Evolutionary conservation across 345 rosid species (phyloP), one percentile per base, ranked within the genome.

Genomic region (Eutrema heterophyllum): DNA sequence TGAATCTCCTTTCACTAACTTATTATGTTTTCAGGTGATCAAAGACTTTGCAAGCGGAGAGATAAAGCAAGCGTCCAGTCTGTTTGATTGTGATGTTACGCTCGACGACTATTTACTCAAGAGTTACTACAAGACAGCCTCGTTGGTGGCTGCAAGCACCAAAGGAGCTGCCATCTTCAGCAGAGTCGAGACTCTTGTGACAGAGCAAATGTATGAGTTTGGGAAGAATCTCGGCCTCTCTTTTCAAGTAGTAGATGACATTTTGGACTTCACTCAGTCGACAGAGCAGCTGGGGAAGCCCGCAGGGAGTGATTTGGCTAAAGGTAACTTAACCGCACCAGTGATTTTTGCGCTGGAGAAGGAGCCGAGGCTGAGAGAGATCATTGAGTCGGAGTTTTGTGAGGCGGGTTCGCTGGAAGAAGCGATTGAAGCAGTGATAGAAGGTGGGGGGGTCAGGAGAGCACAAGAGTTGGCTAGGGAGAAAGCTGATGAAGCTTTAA

Each of bases 11-110:
- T 43, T 43, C 15, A 43, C 48, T 43, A 43, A 43, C 48, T 43
- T 43, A 5, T 13, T 14, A 43, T 36, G 70, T 51, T 5, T 16
- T 85, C 87, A 93, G 94, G 97, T 95, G 45, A 95, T 95, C 70
- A 92, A 95, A 83, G 99, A 95, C 80, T 95, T 95, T 68, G 99
- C 99, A 0, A 95, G 97, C 33, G 97, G 97, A 57, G 99, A 95
- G 86, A 95, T 95, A 73, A 92, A 88, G 85, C 99, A 95, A 78
- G 97, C 97, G 15, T 89, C 97, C 3, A 88, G 88, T 76, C 76
- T 95, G 77, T 95, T 95, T 8, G 96, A 95, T 77, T 91, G 99
- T 39, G 90, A 91, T 26, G 32, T 85, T 0, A 67, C 84, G 46
- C 96, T 95, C 1, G 92, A 89, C 43, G 96, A 94, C 33, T 94